Base-by-base conservation (phyloP, 2,329 filamentous ascomycete genomes). In the Podosphaera leucotricha region DNA sequence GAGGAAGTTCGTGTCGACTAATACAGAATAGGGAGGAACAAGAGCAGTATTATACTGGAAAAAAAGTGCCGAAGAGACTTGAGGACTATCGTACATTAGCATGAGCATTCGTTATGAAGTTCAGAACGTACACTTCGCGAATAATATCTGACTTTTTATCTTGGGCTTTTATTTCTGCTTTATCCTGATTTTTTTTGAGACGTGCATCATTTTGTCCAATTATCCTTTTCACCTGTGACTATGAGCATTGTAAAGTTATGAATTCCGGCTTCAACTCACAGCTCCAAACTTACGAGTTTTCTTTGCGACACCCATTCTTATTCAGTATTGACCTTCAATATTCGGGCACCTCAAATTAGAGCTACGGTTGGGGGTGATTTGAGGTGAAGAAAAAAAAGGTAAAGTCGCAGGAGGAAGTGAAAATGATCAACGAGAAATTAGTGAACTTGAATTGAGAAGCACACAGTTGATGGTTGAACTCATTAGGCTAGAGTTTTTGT, bases 221-320 rank as follows among this genome's bases (percentile, higher is more conserved):
- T 44, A 93, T 66, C 53, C 83, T 71, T 66, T 93, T 92, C 57
- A 85, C 75, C 52, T 56, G 30, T 36, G 38, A 43, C 33, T 28
- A 43, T 51, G 43, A 52, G 50, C 37, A 21, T 24, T 46, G 39
- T 26, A 30, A 49, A 52, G 53, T 51, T 51, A 44, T 35, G 44
- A 43, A 36, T 33, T 24, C 21, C 41, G 18, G 43, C 20, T 38
- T 11, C 7, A 18, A 41, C 63, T 47, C 56, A 73, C 72, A 59
- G 70, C 66, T 42, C 76, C 87, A 61, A 93, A 95, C 66, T 94
- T 94, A 66, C 86, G 77, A 44, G 83, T 92, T 61, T 77, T 83
- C 67, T 92, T 93, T 50, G 77, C 74, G 53, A 85, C 74, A 63
- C 85, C 86, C 87, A 94, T 94, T 26, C 43, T 44, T 26, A 35